Base-by-base conservation (phyloP, 768 basidiomycete species). In the Termitomyces sp. region DNA sequence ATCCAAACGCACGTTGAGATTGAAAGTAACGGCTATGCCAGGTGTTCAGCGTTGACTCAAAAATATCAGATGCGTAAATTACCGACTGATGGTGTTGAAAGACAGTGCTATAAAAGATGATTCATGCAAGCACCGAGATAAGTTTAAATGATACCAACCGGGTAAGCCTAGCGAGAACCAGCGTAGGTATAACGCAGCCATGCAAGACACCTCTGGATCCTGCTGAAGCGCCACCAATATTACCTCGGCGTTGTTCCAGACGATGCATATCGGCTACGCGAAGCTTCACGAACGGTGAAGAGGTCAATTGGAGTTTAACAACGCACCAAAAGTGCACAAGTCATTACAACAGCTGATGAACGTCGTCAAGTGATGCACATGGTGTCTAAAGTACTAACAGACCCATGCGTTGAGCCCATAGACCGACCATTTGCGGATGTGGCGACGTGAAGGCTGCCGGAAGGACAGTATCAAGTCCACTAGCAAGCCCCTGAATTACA, bases 371-470 rank as follows among this genome's bases (percentile, higher is more conserved):
- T 18, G 32, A 53, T 9, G 2, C 16, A 13, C 39, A 49, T 13
- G 9, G 3, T 29, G 2, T 6, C 32, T 14, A 10, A 39, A 41
- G n/a, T 16, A n/a, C n/a, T n/a, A 18, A 26, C 49, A 43, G 29
- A 78, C 57, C 68, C 83, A 85, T 85, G 60, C 88, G 73, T 63
- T 87, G 85, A n/a, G 83, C 68, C 88, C 87, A 89, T 12, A 88
- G 69, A 20, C 87, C 88, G 5, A 57, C 43, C 16, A 57, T 24
- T 29, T 57, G 32, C 2, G 50, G 56, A 9, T 52, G 31, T 3
- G 56, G 87, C 1, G 86, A 87, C 5, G 89, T 87, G 85, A 82
- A 91, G 18, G 89, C 88, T 39, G 86, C 79, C 0, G 90, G 89
- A 27, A 90, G 79, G 55, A 91, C 79, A 0, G 88, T 87, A 67